Conservation (phyloP, 2,329 filamentous ascomycete species). For the Phialophora tarda region DNA sequence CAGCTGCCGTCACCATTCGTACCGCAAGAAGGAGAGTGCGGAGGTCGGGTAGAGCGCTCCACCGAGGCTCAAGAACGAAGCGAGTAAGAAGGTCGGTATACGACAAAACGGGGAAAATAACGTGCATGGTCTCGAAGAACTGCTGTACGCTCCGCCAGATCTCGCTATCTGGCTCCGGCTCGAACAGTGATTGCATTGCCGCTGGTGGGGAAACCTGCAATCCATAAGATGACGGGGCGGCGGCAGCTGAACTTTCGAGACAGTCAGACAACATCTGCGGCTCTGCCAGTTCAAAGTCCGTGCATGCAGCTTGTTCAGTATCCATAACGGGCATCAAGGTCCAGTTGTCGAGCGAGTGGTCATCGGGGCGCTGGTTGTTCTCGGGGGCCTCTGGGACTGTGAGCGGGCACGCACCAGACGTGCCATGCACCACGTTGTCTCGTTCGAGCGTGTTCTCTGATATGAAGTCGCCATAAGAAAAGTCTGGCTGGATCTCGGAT, state of each 20-base stretch:
- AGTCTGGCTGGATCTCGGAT: background rate
- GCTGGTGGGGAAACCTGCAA: background rate
- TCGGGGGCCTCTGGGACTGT: background rate
- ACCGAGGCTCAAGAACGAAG: constrained; percentile 8
- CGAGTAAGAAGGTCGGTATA: constrained; percentile 16
- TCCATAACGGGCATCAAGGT: background rate
- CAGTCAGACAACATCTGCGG: background rate
- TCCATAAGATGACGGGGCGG: background rate
- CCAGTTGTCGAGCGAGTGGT: background rate
- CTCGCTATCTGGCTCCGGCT: background rate
- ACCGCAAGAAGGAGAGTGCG: constrained; percentile 16
- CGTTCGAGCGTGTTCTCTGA: background rate
- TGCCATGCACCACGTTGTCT: background rate
- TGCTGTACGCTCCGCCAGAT: constrained; percentile 19
- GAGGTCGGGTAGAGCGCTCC: constrained; percentile 12
- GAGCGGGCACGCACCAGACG: background rate
- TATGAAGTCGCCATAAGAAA: background rate
- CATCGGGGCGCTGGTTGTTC: background rate
- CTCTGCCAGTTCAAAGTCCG: background rate
- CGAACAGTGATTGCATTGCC: background rate
- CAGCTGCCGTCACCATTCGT: constrained; percentile 10
- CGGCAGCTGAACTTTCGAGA: background rate
- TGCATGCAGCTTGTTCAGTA: background rate
- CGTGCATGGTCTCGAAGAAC: constrained; percentile 22
- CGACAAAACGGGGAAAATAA: constrained; percentile 24